A percentile compares a stretch with the other conserved stretches of the same genome.
phyloP scores from a whole-genome alignment of 768 basidiomycete species.

The Lactarius tabidus region DNA sequence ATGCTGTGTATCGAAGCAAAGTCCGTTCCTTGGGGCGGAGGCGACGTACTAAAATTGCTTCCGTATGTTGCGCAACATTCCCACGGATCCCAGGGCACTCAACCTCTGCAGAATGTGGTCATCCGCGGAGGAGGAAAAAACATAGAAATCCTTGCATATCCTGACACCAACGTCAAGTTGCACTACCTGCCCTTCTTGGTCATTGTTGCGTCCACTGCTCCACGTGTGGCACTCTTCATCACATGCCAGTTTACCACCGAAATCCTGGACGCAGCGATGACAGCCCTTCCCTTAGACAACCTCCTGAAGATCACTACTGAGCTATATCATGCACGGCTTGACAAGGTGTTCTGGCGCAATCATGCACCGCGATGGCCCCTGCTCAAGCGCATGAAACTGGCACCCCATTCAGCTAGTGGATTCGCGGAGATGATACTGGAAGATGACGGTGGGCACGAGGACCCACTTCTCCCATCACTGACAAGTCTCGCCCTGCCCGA shows the following conservation, averaged over 20 bases:
- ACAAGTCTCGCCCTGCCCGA: not conserved
- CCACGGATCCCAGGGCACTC: slow-evolving; percentile 1
- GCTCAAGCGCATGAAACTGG: not conserved
- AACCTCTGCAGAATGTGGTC: not conserved
- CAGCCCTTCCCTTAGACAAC: too few relatives aligned
- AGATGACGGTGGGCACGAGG: not conserved
- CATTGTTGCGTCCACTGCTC: too few relatives aligned
- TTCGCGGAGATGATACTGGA: not conserved
- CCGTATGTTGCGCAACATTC: not conserved
- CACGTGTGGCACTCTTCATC: too few relatives aligned
- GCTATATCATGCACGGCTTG: too few relatives aligned
- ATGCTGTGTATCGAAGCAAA: not conserved
- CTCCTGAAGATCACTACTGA: too few relatives aligned
- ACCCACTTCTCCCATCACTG: not conserved
- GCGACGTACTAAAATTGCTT: not conserved
- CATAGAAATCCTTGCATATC: not conserved
- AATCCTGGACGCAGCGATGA: too few relatives aligned
- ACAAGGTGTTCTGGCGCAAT: too few relatives aligned
- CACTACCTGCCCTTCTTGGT: too few relatives aligned
- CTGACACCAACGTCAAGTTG: not conserved
- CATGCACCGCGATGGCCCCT: too few relatives aligned
- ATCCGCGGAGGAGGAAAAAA: not conserved
- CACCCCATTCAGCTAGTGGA: not conserved
- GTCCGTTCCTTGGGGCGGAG: not conserved
- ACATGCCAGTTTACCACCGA: too few relatives aligned